phyloP scores from a whole-genome alignment of 192 early-diverging fungal species.

The Backusella morwellensis region DNA sequence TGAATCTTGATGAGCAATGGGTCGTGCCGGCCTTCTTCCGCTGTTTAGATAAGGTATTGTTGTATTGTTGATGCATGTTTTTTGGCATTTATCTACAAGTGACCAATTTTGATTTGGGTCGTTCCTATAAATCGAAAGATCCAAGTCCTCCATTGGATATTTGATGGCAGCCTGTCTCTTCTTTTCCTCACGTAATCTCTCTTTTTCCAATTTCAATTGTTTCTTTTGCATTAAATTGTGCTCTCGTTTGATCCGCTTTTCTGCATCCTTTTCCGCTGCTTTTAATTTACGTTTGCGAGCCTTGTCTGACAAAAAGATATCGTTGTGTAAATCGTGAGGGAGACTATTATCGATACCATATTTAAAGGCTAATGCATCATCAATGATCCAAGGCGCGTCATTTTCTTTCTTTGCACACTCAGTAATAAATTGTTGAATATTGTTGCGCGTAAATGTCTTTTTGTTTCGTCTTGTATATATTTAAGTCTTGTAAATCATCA shows the following conservation, averaged over 20 bases:
- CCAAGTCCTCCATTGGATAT: conserved; percentile 86
- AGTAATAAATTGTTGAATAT: conserved; percentile 65
- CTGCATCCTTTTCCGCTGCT: conserved; percentile 24
- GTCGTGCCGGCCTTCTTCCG: conserved; percentile 35
- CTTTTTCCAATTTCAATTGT: conserved; percentile 24
- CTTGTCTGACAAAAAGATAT: neutral
- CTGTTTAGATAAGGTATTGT: conserved; percentile 22
- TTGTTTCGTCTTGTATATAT: conserved; percentile 46
- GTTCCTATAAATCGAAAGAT: conserved; percentile 46
- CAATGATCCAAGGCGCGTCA: conserved; percentile 75
- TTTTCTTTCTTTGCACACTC: conserved; percentile 64
- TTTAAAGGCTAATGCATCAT: conserved; percentile 34
- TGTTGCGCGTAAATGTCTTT: conserved; percentile 56
- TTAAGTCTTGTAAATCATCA: neutral
- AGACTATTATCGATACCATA: conserved; percentile 37
- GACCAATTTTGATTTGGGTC: conserved; percentile 30
- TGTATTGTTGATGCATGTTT: conserved; percentile 28
- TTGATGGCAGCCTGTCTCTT: conserved; percentile 46
- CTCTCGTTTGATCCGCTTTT: conserved; percentile 29
- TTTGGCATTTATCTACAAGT: conserved; percentile 25
- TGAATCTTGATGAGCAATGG: conserved; percentile 42
- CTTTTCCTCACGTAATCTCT: conserved; percentile 32
- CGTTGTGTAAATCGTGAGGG: conserved; percentile 42
- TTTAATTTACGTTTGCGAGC: conserved; percentile 1
- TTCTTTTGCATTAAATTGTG: conserved; percentile 35